A percentile compares a stretch with the other conserved stretches of the same genome.
phyloP scores from a whole-genome alignment of 1,284 basidiomycete genomes.

The Melanopsichium pennsylvanicum region DNA sequence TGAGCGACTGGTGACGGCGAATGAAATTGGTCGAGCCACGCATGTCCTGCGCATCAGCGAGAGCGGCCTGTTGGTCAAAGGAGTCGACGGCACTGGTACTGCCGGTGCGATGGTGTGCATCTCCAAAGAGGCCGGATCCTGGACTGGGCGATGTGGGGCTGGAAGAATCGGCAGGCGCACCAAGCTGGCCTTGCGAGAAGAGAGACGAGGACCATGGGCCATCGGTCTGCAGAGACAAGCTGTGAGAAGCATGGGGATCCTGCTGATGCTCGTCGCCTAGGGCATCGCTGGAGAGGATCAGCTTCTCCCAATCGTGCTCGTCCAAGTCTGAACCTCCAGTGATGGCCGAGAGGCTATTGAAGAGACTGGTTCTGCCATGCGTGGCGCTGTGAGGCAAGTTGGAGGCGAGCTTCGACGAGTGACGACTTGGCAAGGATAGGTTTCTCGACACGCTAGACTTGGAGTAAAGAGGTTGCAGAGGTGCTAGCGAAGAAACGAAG shows the following conservation, averaged over 20 bases:
- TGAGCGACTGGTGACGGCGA: constrained; percentile 57
- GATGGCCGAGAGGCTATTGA: constrained; percentile 57
- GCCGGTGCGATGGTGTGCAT: constrained; percentile 11
- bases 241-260: constrained; percentile 15
- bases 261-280: constrained; percentile 44
- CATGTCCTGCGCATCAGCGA: constrained; percentile 21
- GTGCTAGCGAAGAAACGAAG: constrained; percentile 17
- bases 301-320: constrained; percentile 58
- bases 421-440: constrained; percentile 38
- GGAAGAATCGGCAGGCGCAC: constrained; percentile 11
- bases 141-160: constrained; percentile 29
- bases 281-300: constrained; percentile 44
- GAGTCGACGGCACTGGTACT: constrained; percentile 17
- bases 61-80: constrained; percentile 22
- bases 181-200: constrained; percentile 14
- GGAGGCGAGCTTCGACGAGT: constrained; percentile 27
- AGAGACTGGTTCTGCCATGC: constrained; percentile 28
- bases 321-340: constrained; percentile 49
- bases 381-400: constrained; percentile 29
- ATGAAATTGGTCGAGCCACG: constrained; percentile 22
- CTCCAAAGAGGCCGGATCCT: constrained; percentile 12
- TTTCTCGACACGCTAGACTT: constrained; percentile 40
- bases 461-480: constrained; percentile 43
- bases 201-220: constrained; percentile 35
- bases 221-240: constrained; percentile 10